Base-by-base conservation (phyloP, 2,329 filamentous ascomycete genomes). In the Didymella exigua region DNA sequence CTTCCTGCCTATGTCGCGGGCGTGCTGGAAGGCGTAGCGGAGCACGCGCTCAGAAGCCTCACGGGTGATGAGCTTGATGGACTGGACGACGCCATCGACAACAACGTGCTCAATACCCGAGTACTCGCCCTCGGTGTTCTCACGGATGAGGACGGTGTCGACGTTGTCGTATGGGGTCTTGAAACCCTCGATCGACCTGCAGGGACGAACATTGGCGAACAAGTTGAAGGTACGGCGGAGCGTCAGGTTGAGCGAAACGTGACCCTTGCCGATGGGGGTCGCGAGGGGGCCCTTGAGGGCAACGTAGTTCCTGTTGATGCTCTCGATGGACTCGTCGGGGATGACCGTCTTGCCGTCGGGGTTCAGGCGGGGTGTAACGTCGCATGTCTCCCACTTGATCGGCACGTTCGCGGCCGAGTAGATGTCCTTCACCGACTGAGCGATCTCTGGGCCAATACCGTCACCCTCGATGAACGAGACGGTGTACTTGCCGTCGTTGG, bases 61-160 rank as follows among this genome's bases (percentile, higher is more conserved):
- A 65, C 88, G 86, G 73, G 96, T 98, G 81, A 99, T 99, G 77
- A 99, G 91, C 87, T 99, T 99, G 82, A 99, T 99, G 83, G 89
- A 93, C 86, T 99, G 95, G 24, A 99, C 95, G 45, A 99, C 95
- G 68, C 95, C 95, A 70, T 98, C 93, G 21, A 98, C 92, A 29
- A 98, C 95, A 55, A 97, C 87, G 82, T 99, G 95, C 85, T 99
- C 95, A 71, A 99, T 98, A 61, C 95, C 95, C 36, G 91, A 96
- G 87, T 99, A 99, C 84, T 98, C 95, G 78, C 95, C 95, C 86
- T 98, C 95, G 68, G 95, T 98, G 86, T 99, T 99, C 84, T 99
- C 95, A 79, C 95, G 91, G 81, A 99, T 98, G 75, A 99, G 84
- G 73, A 97, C 91, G 33, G 93, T 97, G 81, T 99, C 90, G 75